Base-by-base conservation (phyloP, 2,329 filamentous ascomycete species). In the Biscogniauxia marginata region DNA sequence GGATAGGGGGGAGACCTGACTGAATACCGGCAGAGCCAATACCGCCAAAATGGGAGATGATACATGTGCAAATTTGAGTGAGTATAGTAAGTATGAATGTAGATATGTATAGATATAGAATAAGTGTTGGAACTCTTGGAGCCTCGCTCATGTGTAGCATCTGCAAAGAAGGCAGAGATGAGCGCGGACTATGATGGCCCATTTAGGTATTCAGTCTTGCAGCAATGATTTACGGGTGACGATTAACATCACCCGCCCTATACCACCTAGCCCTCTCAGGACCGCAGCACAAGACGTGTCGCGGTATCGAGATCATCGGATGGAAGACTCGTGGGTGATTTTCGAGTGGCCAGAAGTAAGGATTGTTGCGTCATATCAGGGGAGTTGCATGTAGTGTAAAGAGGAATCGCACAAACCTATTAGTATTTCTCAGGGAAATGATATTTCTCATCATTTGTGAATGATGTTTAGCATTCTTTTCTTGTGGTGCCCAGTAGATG, bases 141-240 rank as follows among this genome's bases (percentile, higher is more conserved):
- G 78, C 78, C 78, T 75, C 77, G 76, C 76, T 77, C 73, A 73
- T 71, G 78, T 80, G 20, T 22, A 52, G 44, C 44, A 53, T 48
- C 55, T 52, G 54, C 54, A 65, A 64, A 58, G 57, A 63, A 62
- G 72, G 71, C 30, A 39, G 30, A 39, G 30, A 76, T 74, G 71
- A 77, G 71, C 77, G 71, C 67, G 78, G 78, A 81, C 78, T 81
- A 81, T 81, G 78, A 81, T 78, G 78, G 78, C 74, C 77, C 78
- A 55, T 52, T 54, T 39, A 39, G 45, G 25, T 23, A 39, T 68
- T 71, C 65, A 52, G 65, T 80, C 73, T 80, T 65, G 78, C 77
- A 80, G 70, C 71, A 49, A 16, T 39, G 30, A 39, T 16, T 52
- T 55, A 49, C 34, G 34, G 39, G 48, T 59, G 57, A 59, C 62